Conservation (phyloP, 202 grass and related monocot genomes). For the Panicum virgatum region DNA sequence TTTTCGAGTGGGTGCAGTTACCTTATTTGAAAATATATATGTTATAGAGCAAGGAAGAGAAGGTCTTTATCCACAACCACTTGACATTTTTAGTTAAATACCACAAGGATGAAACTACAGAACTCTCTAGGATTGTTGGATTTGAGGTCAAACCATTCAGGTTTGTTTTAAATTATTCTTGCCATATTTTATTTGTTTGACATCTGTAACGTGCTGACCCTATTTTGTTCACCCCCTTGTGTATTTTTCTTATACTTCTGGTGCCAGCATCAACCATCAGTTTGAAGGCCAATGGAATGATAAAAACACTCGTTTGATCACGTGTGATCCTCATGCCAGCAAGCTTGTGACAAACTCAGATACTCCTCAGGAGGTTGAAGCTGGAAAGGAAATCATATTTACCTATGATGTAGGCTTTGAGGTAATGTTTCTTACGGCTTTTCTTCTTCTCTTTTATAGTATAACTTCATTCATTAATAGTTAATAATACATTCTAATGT, state of each 20-base stretch:
- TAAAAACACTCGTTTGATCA: slow-evolving; percentile 57
- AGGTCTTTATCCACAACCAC: slow-evolving; percentile 80
- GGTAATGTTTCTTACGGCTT: slow-evolving; percentile 39
- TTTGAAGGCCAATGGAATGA: slow-evolving; percentile 69
- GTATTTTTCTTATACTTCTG: slow-evolving; percentile 5
- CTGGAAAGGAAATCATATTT: slow-evolving; percentile 69
- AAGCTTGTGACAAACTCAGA: slow-evolving; percentile 61
- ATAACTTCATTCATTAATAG: neutral
- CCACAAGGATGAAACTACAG: slow-evolving; percentile 62
- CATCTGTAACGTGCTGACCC: neutral
- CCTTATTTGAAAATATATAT: slow-evolving; percentile 23
- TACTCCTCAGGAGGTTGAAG: slow-evolving; percentile 68
- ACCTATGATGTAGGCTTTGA: slow-evolving; percentile 75
- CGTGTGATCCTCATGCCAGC: slow-evolving; percentile 74
- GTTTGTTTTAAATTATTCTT: slow-evolving; percentile 34
- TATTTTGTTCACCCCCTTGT: slow-evolving; percentile 15
- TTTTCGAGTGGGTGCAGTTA: neutral
- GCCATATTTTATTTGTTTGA: neutral
- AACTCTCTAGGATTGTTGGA: slow-evolving; percentile 73
- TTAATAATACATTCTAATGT: neutral
- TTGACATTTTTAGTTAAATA: slow-evolving; percentile 74
- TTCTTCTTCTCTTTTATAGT: neutral
- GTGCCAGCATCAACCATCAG: slow-evolving; percentile 56
- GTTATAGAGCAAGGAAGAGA: slow-evolving; percentile 78
- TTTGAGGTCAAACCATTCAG: slow-evolving; percentile 86